Evolutionary conservation across 176 grass and related monocot species (phyloP).

Genomic region (Poa pratensis): DNA sequence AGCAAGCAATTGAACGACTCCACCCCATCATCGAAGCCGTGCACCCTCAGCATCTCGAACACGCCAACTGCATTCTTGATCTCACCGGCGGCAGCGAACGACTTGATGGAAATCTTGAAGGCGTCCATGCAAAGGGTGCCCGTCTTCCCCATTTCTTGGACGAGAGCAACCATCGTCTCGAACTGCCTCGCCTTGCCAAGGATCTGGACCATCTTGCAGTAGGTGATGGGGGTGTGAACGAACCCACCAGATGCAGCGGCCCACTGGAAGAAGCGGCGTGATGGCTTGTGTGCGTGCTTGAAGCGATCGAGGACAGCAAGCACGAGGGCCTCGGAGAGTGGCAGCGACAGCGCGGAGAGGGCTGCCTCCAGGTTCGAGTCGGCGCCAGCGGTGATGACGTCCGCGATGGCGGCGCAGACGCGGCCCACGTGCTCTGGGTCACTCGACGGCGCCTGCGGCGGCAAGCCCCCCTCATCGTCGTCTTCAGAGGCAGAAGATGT

Average conservation of each 20-base stretch:
- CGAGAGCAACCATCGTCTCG: constrained; percentile 60
- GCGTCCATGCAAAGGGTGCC: constrained; percentile 67
- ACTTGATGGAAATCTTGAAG: constrained; percentile 79
- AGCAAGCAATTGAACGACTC: constrained; percentile 92
- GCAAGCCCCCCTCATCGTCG: background rate
- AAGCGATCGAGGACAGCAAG: constrained; percentile 58
- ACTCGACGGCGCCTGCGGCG: background rate
- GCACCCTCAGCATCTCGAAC: constrained; percentile 74
- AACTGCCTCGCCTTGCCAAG: constrained; percentile 79
- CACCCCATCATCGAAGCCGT: constrained; percentile 63
- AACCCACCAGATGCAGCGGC: constrained; percentile 38
- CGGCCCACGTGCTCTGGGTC: constrained; percentile 40
- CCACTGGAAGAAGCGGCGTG: constrained; percentile 71
- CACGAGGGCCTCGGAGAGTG: constrained; percentile 54
- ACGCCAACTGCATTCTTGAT: constrained; percentile 82
- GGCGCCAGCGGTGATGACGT: constrained; percentile 40
- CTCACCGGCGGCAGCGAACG: constrained; percentile 52
- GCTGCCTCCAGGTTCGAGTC: constrained; percentile 51
- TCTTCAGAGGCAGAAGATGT: constrained; percentile 5
- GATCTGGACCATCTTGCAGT: constrained; percentile 75
- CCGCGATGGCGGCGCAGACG: constrained; percentile 64
- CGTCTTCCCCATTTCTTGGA: constrained; percentile 79
- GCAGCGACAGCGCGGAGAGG: constrained; percentile 46
- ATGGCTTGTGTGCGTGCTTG: constrained; percentile 52
- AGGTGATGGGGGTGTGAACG: constrained; percentile 55